A percentile compares a stretch with the other conserved stretches of the same genome.
These are phyloP conservation scores for Populus hybrid DNA, from an alignment of 441 rosid genomes.

Conservation along the genomic window DNA sequence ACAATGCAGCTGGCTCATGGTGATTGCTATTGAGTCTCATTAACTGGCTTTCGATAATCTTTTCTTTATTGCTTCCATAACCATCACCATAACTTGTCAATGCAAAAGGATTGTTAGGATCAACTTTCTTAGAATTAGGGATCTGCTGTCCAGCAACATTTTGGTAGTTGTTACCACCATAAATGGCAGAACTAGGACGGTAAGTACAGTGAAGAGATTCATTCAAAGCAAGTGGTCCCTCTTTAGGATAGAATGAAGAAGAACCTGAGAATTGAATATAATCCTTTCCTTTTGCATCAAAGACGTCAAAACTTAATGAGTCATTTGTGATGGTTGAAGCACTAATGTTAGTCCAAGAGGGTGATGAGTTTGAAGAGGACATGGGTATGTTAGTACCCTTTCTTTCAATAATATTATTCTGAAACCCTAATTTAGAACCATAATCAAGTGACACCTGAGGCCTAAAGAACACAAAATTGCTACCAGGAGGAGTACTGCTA, in stretches of 20 bases:
- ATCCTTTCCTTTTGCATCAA: constrained; percentile 15
- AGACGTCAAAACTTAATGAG: constrained; percentile 10
- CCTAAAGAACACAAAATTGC: constrained; percentile 7
- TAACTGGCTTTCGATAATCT: background rate
- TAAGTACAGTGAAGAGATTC: background rate
- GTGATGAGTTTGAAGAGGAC: constrained; percentile 9
- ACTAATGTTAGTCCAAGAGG: constrained; percentile 18
- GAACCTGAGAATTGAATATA: constrained; percentile 3
- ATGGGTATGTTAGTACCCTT: constrained; percentile 12
- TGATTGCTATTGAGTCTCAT: background rate
- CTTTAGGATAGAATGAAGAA: background rate
- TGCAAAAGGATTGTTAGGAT: background rate
- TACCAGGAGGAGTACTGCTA: background rate
- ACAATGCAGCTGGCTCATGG: background rate
- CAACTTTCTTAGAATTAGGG: background rate
- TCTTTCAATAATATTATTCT: constrained; percentile 5
- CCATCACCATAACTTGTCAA: background rate
- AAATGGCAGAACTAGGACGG: background rate
- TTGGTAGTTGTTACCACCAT: background rate
- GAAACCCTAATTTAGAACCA: background rate
- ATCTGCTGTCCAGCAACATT: background rate
- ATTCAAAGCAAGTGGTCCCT: background rate
- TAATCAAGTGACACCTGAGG: background rate
- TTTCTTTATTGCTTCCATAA: background rate
- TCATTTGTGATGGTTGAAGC: constrained; percentile 17